Evolutionary conservation across 768 basidiomycete species (phyloP).

Genomic region (Phanerochaete carnosa): DNA sequence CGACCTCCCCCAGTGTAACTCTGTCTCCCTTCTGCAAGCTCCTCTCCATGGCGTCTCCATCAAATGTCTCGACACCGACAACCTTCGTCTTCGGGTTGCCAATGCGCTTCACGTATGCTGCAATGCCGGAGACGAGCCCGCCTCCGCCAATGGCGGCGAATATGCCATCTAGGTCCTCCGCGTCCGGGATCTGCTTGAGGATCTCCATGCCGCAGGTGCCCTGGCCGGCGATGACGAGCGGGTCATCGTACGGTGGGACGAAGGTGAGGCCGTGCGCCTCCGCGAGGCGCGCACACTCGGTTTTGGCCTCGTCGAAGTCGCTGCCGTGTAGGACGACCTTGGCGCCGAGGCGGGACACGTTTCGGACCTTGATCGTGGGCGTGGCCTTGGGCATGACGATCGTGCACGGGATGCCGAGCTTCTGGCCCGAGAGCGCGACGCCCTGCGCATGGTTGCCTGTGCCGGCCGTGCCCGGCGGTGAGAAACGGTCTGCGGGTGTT

Average conservation of each 20-base stretch:
- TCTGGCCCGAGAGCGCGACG: constrained; percentile 90
- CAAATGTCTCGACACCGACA: constrained; percentile 89
- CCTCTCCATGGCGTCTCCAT: constrained; percentile 90
- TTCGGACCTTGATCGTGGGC: constrained; percentile 93
- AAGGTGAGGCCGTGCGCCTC: constrained; percentile 73
- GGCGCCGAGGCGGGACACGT: constrained; percentile 91
- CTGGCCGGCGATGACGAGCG: constrained; percentile 94
- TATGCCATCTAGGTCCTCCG: constrained; percentile 76
- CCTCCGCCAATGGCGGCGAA: constrained; percentile 95
- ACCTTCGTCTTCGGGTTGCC: constrained; percentile 81
- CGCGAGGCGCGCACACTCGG: constrained; percentile 87
- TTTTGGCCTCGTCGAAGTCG: constrained; percentile 96
- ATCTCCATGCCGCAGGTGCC: constrained; percentile 96
- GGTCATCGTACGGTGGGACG: constrained; percentile 97
- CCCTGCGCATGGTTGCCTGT: constrained; percentile 98
- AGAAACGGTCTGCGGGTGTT: not conserved
- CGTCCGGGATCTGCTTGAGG: constrained; percentile 78
- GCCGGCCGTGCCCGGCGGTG: not conserved
- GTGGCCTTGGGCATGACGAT: constrained; percentile 98
- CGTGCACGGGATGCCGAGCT: constrained; percentile 90
- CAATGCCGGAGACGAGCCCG: constrained; percentile 87
- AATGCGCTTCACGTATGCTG: constrained; percentile 89
- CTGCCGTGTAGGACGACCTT: constrained; percentile 89
- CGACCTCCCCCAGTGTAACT: constrained; percentile 83
- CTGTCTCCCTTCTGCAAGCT: constrained; percentile 81